Base-by-base conservation (phyloP, 164 flowering plant species). In the Warburgia ugandensis region DNA sequence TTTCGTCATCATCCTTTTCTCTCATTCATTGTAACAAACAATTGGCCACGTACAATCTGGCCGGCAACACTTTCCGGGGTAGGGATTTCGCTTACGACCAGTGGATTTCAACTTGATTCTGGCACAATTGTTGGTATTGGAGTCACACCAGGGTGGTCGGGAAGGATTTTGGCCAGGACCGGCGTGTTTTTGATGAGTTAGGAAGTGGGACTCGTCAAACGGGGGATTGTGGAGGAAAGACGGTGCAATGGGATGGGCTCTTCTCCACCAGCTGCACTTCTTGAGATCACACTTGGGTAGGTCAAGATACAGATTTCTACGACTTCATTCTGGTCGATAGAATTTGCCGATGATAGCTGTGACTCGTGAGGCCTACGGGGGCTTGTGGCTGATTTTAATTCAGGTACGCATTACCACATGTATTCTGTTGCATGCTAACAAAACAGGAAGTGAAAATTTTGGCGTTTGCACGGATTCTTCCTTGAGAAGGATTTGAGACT, bases 311-410 rank as follows among this genome's bases (percentile, higher is more conserved):
- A 28, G 94, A 85, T 52, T 86, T 62, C 66, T 84, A 86, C 19
- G 95, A 86, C 63, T 84, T 90, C 17, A 86, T 94, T 56, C 29
- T 86, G 6, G 94, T 90, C 0, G 94, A 86, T 23, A 94, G 95
- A 90, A 90, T 53, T 54, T 90, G 58, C 86, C 94, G 1, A 48
- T 82, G 0, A 50, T 76, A 39, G 97, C 76, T 1, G 56, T 42
- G 0, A 81, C 97, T 0, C 45, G 33, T 1, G 84, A 79, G 0
- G 64, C 52, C 2, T 38, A 50, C n/a, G 81, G 78, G 89, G 94
- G 39, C 82, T 89, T 48, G 61, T 53, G 16, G 39, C 68, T 2
- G 43, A 39, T 1, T 66, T 6, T 19, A 67, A 58, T 37, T n/a
- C 47, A 8, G 71, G 67, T 67, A 47, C 8, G n/a, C n/a, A n/a